Base-by-base conservation (phyloP, 495 filamentous ascomycete species). In the Neurospora intermedia region DNA sequence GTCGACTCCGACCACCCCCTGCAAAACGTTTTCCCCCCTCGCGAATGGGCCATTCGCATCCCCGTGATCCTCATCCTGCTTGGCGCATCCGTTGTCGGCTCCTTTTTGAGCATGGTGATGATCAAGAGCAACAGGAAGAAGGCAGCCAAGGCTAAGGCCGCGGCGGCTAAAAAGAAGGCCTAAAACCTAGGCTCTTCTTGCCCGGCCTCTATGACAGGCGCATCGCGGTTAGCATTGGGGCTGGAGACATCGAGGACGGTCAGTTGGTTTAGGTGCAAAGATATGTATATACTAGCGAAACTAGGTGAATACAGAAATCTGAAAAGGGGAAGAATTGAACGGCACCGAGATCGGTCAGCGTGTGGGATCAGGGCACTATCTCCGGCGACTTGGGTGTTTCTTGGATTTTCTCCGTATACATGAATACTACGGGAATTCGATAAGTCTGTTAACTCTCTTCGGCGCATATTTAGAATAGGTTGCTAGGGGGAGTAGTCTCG, bases 1-100 rank as follows among this genome's bases (percentile, higher is more conserved):
- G 96, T 99, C 79, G 96, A 98, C 84, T 87, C 89, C 16, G 93
- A 92, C 79, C 96, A 98, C 80, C 92, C 94, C 70, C 91, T 98
- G 71, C 96, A 99, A 80, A 90, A 91, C 80, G 87, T 98, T 84
- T 99, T 99, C 85, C 96, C 94, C 45, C 94, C 96, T 5, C 94
- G 96, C 78, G 95, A 97, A 75, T 99, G 96, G 96, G 96, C 96
- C 70, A 97, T 99, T 79, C 94, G 96, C 79, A 94, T 99, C 78
- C 96, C 96, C 73, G 94, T 99, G 76, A 97, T 98, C 80, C 90
- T 98, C 70, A 91, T 97, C 70, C 89, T 99, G 20, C 86, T 98
- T 74, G 96, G 92, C 59, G 94, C 89, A 38, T 94, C 96, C 46
- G 94, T 99, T 76, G 95, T 99, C 43, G 96, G 96, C 46, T 96